Evolutionary conservation across 129 eudicot genomes (phyloP).

Genomic region (Flaveria brownii): DNA sequence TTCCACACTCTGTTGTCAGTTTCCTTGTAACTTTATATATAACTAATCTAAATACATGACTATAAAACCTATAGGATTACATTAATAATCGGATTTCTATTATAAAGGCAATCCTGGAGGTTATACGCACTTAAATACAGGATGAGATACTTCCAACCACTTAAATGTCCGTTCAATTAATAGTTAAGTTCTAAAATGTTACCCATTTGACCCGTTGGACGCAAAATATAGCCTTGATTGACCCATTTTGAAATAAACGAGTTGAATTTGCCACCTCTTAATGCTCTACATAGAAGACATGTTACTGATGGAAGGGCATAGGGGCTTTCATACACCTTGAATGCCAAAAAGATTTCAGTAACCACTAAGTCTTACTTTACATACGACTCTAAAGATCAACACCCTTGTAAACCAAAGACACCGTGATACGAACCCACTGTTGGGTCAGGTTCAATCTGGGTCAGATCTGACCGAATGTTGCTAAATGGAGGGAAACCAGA

Average conservation of each 20-base stretch:
- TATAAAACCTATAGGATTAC: neutral
- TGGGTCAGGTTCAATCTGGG: no score
- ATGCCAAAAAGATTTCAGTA: constrained; percentile 7
- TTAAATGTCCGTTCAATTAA: neutral
- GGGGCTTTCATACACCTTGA: neutral
- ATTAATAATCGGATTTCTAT: neutral
- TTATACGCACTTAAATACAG: neutral
- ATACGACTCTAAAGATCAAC: neutral
- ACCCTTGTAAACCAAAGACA: neutral
- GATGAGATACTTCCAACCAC: neutral
- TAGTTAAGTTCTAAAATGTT: neutral
- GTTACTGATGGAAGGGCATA: neutral
- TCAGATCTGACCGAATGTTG: no score
- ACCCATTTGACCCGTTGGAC: neutral
- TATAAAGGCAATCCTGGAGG: neutral
- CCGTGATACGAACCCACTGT: no score
- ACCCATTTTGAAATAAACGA: neutral
- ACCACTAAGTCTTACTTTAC: neutral
- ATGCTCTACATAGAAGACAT: neutral
- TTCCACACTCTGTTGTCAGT: neutral
- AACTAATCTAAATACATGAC: neutral
- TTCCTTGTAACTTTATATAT: neutral
- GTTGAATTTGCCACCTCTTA: neutral
- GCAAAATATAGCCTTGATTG: neutral
- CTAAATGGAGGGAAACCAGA: no score